Conservation (phyloP, 768 basidiomycete species). For the Boletus rex-veris region DNA sequence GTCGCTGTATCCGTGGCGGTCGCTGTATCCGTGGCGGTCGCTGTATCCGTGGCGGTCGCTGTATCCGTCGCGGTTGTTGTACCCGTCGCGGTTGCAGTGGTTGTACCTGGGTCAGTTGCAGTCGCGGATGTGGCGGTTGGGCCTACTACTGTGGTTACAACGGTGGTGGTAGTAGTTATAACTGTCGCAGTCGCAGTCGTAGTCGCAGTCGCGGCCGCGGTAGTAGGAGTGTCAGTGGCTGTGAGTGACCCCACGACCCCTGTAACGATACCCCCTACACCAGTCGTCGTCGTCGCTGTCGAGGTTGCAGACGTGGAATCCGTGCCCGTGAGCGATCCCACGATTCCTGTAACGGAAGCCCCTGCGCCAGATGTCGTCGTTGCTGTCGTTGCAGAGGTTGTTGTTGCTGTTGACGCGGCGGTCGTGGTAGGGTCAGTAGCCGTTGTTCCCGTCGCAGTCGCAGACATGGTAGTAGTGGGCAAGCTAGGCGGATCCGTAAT, state of each 20-base stretch:
- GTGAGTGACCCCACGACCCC: neutral
- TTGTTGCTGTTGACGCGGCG: neutral
- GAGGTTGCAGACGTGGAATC: neutral
- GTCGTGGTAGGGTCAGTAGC: neutral
- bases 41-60: neutral
- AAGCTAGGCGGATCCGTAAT: neutral
- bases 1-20: neutral
- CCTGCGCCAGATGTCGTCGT: neutral
- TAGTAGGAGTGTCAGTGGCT: neutral
- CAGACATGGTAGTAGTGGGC: neutral
- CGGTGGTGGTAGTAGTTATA: neutral
- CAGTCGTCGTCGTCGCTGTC: neutral
- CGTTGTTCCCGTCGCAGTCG: neutral
- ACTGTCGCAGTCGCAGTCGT: neutral
- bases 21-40: neutral
- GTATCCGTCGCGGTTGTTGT: neutral
- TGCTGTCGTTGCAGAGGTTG: neutral
- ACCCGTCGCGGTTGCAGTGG: neutral
- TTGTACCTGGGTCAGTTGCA: neutral
- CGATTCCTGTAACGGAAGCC: neutral
- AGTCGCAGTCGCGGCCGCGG: neutral
- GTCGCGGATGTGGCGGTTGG: neutral
- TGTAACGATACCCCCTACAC: no score
- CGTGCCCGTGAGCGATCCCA: constrained; percentile 1
- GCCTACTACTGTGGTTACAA: neutral